These are phyloP conservation scores for Clausena lansium DNA, from an alignment of 345 rosid genomes.

Conservation along the genomic window DNA sequence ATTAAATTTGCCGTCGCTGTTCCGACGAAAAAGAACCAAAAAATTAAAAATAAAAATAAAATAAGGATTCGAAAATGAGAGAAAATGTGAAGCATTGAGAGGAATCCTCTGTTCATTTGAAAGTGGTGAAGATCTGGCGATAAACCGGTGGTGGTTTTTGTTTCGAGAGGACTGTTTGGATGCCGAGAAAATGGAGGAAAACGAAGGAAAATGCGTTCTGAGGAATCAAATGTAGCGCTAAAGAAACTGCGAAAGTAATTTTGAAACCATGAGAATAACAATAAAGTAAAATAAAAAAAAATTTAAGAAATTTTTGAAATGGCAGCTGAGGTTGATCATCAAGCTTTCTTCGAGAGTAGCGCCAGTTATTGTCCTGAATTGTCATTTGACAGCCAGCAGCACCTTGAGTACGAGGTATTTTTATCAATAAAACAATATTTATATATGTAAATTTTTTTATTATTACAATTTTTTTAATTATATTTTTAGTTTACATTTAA, in stretches of 20 bases:
- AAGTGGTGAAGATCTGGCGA: background rate
- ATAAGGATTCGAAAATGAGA: background rate
- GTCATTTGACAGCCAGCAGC: background rate
- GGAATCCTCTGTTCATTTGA: background rate
- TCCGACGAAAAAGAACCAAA: background rate
- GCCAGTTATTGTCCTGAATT: background rate
- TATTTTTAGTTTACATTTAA: background rate
- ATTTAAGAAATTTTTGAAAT: background rate
- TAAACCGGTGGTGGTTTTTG: background rate
- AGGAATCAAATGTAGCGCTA: no score
- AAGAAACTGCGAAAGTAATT: no score
- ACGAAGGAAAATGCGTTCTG: background rate
- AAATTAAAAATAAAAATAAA: background rate
- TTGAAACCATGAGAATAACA: background rate
- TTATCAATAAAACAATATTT: background rate
- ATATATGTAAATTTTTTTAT: no score
- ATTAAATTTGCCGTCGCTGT: background rate
- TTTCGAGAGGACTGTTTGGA: background rate
- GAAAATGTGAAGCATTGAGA: background rate
- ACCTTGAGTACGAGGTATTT: constrained; percentile 3
- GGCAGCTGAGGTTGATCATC: constrained; percentile 5
- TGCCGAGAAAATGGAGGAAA: constrained; percentile 9
- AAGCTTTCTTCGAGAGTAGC: background rate
- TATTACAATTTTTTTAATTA: no score
- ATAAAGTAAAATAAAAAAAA: background rate